Evolutionary conservation across 2,329 filamentous ascomycete species (phyloP).

Genomic region (Ophiostoma angusticollis): DNA sequence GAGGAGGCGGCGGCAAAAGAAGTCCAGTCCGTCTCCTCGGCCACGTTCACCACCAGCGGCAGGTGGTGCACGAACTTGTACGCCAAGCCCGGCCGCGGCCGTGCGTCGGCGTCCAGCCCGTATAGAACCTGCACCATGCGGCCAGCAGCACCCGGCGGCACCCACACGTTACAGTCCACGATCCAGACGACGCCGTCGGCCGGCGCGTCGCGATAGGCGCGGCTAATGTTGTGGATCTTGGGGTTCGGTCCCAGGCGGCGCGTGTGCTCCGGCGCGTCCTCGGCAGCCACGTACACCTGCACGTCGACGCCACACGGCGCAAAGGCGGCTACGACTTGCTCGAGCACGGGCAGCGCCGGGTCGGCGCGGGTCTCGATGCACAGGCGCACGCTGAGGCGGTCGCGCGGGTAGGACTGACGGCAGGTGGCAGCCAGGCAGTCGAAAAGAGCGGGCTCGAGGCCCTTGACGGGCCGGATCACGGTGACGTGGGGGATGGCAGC

Average conservation of each 20-base stretch:
- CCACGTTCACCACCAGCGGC: conserved; percentile 71
- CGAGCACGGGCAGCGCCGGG: conserved; percentile 62
- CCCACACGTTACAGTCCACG: conserved; percentile 93
- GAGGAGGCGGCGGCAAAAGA: background rate
- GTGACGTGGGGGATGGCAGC: conserved; percentile 64
- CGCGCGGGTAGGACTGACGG: conserved; percentile 62
- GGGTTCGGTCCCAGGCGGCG: conserved; percentile 78
- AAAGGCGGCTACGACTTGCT: conserved; percentile 60
- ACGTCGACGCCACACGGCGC: conserved; percentile 72
- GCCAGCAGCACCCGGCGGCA: conserved; percentile 62
- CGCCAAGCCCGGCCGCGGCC: conserved; percentile 24
- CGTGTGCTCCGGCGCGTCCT: conserved; percentile 25
- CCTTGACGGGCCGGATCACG: conserved; percentile 85
- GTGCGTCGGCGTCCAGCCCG: conserved; percentile 42
- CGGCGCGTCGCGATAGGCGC: conserved; percentile 77
- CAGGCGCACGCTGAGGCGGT: conserved; percentile 67
- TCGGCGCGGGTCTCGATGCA: conserved; percentile 68
- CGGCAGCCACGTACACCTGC: conserved; percentile 34
- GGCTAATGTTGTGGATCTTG: conserved; percentile 95
- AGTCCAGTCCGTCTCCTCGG: conserved; percentile 21
- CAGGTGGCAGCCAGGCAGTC: conserved; percentile 85
- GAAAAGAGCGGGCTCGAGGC: conserved; percentile 78
- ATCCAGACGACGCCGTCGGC: conserved; percentile 90
- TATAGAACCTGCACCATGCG: conserved; percentile 82
- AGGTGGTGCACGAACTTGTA: conserved; percentile 95